phyloP scores from a whole-genome alignment of 768 basidiomycete genomes.

The Suillus alpinus region DNA sequence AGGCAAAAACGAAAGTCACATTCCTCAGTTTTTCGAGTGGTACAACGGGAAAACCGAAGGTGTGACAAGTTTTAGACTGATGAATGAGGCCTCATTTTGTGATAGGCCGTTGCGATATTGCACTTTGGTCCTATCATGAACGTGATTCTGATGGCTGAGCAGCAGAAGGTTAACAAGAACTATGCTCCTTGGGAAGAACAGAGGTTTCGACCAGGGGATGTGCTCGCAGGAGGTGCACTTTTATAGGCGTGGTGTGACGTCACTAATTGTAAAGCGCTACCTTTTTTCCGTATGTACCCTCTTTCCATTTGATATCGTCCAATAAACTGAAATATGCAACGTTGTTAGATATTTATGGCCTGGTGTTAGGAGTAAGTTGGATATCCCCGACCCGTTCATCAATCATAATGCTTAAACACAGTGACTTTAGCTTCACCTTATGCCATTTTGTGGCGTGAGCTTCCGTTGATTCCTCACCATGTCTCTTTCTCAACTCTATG shows the following conservation, averaged over 20 bases:
- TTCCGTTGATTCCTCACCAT: background rate
- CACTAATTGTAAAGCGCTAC: constrained; percentile 40
- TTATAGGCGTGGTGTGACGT: background rate
- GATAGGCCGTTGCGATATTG: constrained; percentile 62
- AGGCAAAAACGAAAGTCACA: constrained; percentile 59
- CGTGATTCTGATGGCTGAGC: constrained; percentile 55
- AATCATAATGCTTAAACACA: constrained; percentile 10
- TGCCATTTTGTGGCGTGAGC: constrained; percentile 52
- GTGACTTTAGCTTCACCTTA: constrained; percentile 45
- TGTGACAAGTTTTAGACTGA: background rate
- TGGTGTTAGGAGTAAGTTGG: constrained; percentile 49
- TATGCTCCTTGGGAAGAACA: constrained; percentile 35
- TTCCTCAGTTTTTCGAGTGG: constrained; percentile 75
- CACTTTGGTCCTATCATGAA: constrained; percentile 67
- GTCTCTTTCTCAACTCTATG: constrained; percentile 8
- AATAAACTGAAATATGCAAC: constrained; percentile 11
- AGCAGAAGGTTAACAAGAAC: constrained; percentile 43
- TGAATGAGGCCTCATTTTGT: background rate
- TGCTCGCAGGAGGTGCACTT: constrained; percentile 52
- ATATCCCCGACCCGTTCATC: background rate
- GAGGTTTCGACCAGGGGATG: constrained; percentile 53
- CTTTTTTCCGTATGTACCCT: constrained; percentile 54
- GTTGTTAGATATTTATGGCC: constrained; percentile 54
- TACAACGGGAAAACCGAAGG: constrained; percentile 57
- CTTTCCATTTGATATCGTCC: background rate